Evolutionary conservation across 1,284 basidiomycete genomes (phyloP), one percentile per base, ranked within the genome.

Genomic region (Sphaerobolus stellatus): DNA sequence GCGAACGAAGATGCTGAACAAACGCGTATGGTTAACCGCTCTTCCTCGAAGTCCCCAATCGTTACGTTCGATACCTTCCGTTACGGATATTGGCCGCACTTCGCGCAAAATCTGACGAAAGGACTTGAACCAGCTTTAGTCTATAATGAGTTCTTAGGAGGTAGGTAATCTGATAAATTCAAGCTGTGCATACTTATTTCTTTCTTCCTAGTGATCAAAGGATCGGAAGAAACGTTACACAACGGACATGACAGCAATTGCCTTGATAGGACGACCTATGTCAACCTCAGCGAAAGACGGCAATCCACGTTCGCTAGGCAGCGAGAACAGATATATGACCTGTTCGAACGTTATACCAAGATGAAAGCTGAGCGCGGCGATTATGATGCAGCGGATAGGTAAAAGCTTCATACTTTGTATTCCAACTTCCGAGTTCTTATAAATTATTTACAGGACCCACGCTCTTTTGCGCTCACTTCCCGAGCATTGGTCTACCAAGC

Each of bases 91-190:
- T 90, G 88, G 88, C 72, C 76, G 1, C 82, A 80, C 60, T 82
- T 88, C 47, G 71, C 82, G 1, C 79, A 84, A 56, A 52, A 65
- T 1, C 65, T 84, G 29, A 81, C 74, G 1, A 85, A 82, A 60
- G 74, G 74, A 4, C 68, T 88, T 86, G 86, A 86, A 63, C 75
- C 84, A 0, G 73, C 79, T 3, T 71, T 87, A 7, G 80, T 87
- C 3, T 90, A 81, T 60, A 81, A 76, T n/a, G 86, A 90, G 59
- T 73, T 90, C 40, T 76, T 89, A 60, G 86, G 85, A 80, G 56
- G 57, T 29, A 45, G 41, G 14, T 16, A 45, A n/a, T n/a, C n/a
- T n/a, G n/a, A n/a, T n/a, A n/a, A n/a, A n/a, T n/a, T n/a, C n/a
- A n/a, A n/a, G n/a, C n/a, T n/a, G n/a, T n/a, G n/a, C n/a, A n/a